Base-by-base conservation (phyloP, 148 eudicot genomes). In the Pouteria glomerata region DNA sequence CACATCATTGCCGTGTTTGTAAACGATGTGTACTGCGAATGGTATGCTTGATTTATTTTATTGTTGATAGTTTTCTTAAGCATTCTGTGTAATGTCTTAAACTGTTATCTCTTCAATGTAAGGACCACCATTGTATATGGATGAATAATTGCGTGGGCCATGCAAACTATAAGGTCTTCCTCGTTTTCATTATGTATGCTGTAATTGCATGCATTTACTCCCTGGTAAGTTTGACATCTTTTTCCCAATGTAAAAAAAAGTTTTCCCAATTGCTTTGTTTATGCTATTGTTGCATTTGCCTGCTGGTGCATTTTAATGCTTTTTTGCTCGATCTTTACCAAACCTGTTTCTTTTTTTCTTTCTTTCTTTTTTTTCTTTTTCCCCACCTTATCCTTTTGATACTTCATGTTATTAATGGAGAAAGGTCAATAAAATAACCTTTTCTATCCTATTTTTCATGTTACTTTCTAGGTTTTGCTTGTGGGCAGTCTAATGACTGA, bases 101-200 rank as follows among this genome's bases (percentile, higher is more conserved):
- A 55, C n/a, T 73, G 56, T 65, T 85, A 62, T 52, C 70, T 82
- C 42, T 30, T 83, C 65, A 69, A 82, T 89, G 80, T 41, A 83
- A 94, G 98, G 98, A 95, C 76, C 98, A 95, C 75, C 98, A 95
- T 78, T 95, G 98, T 80, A 80, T 88, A 66, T 95, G 98, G 98
- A 87, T 95, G 88, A 88, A 95, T 74, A 91, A 89, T 63, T 95
- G 98, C 63, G 98, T 95, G 74, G 98, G 98, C 57, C 97, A 91
- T 70, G 89, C 90, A 58, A 95, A 95, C 84, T 95, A 95, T 69
- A 95, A 95, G 76, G 78, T 88, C 83, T 95, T 95, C 87, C 88
- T 95, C 73, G 68, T 91, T 55, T 95, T 91, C 39, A 87, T 95
- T 59, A 58, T 88, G 53, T 88, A 91, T 78, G 97, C 98, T 58